phyloP scores from a whole-genome alignment of 1,139 yeast genomes.

The Pichia sp. region DNA sequence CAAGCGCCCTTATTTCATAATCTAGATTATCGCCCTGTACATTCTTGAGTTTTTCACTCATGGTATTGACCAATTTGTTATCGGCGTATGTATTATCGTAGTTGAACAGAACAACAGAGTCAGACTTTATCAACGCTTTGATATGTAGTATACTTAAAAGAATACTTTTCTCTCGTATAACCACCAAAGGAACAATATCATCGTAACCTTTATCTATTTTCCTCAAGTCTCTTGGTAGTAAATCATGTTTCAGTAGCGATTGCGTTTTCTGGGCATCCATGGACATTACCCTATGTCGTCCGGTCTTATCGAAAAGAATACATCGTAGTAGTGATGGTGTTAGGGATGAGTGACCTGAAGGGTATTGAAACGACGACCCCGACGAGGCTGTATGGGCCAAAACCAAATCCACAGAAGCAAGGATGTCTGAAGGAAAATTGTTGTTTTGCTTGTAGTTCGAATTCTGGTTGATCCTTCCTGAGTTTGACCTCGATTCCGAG shows the following conservation, averaged over 20 bases:
- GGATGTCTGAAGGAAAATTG: conserved; percentile 3
- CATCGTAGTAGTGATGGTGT: conserved; percentile 41
- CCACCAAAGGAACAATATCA: conserved; percentile 84
- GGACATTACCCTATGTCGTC: conserved; percentile 69
- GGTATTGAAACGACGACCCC: conserved; percentile 8
- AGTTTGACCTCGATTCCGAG: background rate
- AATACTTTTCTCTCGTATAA: conserved; percentile 74
- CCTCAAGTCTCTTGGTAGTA: conserved; percentile 77
- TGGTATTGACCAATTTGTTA: conserved; percentile 80
- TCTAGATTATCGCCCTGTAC: conserved; percentile 32
- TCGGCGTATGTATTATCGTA: conserved; percentile 52
- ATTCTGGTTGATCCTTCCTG: background rate
- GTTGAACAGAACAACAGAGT: conserved; percentile 80
- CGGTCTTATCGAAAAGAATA: conserved; percentile 71
- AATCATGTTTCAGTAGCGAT: conserved; percentile 67
- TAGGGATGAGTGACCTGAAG: conserved; percentile 5
- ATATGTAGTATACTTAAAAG: conserved; percentile 79
- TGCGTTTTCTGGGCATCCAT: conserved; percentile 74
- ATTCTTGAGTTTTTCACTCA: conserved; percentile 66
- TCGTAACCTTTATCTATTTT: conserved; percentile 85
- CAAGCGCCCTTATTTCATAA: conserved; percentile 88
- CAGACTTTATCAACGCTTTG: conserved; percentile 78
- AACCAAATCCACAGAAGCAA: conserved; percentile 14
- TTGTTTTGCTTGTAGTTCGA: background rate
- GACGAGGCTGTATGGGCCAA: conserved; percentile 15